Base-by-base conservation (phyloP, 108 stramenopile species). In the Cyclotella cryptica region DNA sequence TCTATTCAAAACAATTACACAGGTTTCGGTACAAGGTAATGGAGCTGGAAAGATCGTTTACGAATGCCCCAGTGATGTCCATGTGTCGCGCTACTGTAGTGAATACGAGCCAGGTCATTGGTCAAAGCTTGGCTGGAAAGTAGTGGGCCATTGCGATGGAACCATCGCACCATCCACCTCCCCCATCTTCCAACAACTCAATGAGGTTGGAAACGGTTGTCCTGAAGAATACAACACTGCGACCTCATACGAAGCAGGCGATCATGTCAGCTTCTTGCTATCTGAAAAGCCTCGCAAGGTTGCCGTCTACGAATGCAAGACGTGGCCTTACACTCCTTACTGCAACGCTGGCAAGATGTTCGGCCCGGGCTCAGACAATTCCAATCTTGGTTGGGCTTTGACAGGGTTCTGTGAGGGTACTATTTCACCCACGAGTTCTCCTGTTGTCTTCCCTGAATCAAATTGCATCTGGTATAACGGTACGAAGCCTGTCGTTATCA, bases 301-400 rank as follows among this genome's bases (percentile, higher is more conserved):
- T 49, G 47, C n/a, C 47, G n/a, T 49, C 2, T 44, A 40, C 28
- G 27, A n/a, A 13, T 43, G 43, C 3, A 58, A 27, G 24, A 1
- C 69, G 1, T 70, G 43, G 35, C 69, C 69, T 29, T 13, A 54
- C 8, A 7, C 14, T 41, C 52, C 40, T 15, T 70, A 54, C 69
- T 70, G 69, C 69, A 70, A 70, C 17, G 54, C 53, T 40, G 54
- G 51, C 19, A 13, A 19, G 18, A 49, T 24, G 12, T 68, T 47
- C 29, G 45, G 44, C 24, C 66, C 66, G 9, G 66, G 46, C 15
- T 49, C 46, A 19, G 28, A 14, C 27, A 51, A 68, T 14, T 18
- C 69, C 14, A 35, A 41, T 8, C 42, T 70, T 18, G 69, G 42
- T 10, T 70, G 69, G 69, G 54, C 69, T 21, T 15, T 42, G 14